Evolutionary conservation across 1,139 yeast genomes (phyloP), one percentile per base, ranked within the genome.

Genomic region (Yarrowia galli): DNA sequence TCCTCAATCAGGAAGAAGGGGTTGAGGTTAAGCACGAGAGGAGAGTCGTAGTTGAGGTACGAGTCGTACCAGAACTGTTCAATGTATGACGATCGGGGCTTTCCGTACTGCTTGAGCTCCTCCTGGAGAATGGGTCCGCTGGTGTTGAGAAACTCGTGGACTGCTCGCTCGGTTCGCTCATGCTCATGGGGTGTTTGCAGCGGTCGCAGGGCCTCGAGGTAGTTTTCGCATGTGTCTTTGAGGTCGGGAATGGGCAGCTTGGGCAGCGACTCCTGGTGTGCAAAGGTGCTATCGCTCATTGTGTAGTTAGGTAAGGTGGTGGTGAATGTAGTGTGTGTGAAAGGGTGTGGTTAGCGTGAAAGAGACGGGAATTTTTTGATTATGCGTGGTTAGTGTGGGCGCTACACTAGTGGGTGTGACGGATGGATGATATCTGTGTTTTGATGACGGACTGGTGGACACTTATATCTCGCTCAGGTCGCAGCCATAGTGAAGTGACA

Each of bases 61-160:
- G 97, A 87, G 75, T 92, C 97, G 77, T 87, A 91, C 97, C 97
- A 92, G 77, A 92, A 92, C 76, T 92, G 97, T 78, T 92, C 97
- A 71, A 92, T 92, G 77, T 89, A 92, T 12, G 96, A 88, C 67
- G 90, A 86, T 72, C 92, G 81, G 22, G 85, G 79, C 69, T 85
- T 81, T 13, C 91, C 83, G 73, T 89, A 91, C 67, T 85, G 85
- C 63, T 87, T 79, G 63, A 91, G 82, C 73, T 87, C 87, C 42
- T 84, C 80, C 72, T 89, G 91, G 71, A 92, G 82, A 68, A 84
- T 81, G 38, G 86, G 84, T 7, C 93, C 92, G 16, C 83, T 76
- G 22, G 87, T 84, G 68, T 82, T 78, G 69, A 90, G 75, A 75
- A 91, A 88, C 72, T 81, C 76, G 35, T 81, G 78, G 51, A 91